These are phyloP conservation scores for Gautieria morchelliformis DNA, from an alignment of 768 basidiomycete genomes.

Conservation along the genomic window DNA sequence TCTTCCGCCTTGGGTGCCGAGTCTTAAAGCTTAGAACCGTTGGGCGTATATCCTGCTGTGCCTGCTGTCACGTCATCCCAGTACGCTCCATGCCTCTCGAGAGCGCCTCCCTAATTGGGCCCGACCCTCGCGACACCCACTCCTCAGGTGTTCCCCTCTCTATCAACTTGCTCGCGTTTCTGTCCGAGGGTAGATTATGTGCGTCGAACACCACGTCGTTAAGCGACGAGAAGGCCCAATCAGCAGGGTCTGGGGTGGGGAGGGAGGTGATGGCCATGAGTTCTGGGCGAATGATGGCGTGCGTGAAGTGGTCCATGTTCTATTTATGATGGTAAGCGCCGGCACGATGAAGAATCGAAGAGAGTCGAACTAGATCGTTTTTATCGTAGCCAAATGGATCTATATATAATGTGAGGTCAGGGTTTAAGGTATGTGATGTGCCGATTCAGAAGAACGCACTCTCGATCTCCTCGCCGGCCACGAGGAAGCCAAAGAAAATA, in stretches of 20 bases:
- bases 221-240: conserved; percentile 51
- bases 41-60: no score
- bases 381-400: conserved; percentile 60
- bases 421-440: background rate
- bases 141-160: conserved; percentile 43
- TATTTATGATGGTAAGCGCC: conserved; percentile 11
- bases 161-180: conserved; percentile 10
- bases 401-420: conserved; percentile 11
- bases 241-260: conserved; percentile 45
- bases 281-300: conserved; percentile 56
- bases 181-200: conserved; percentile 13
- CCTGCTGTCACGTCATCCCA: no score
- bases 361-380: conserved; percentile 46
- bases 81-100: background rate
- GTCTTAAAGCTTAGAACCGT: no score
- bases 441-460: conserved; percentile 31
- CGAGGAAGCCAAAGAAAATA: conserved; percentile 66
- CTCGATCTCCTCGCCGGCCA: conserved; percentile 68
- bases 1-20: no score
- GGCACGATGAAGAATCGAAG: background rate
- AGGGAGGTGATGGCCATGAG: conserved; percentile 53
- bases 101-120: conserved; percentile 27
- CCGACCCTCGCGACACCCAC: conserved; percentile 45
- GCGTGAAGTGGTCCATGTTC: conserved; percentile 66
- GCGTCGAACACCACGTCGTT: conserved; percentile 48